Percentiles rank a stretch among this genome's conserved stretches.
These are phyloP conservation scores for Meyerozyma guilliermondii DNA, from an alignment of 1,139 yeast genomes.

Conservation along the genomic window DNA sequence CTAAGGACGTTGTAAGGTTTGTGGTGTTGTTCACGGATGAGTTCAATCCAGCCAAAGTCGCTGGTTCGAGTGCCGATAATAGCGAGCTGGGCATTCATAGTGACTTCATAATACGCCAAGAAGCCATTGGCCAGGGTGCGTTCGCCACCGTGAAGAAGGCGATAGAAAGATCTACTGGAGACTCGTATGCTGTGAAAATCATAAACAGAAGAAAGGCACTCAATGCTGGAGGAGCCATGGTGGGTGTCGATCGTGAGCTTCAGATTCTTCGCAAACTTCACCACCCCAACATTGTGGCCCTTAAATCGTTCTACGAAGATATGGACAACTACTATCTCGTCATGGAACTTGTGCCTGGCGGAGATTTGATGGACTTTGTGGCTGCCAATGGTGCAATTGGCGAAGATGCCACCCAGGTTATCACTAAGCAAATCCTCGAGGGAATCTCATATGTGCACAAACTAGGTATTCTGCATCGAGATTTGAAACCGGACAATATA, in stretches of 20 bases:
- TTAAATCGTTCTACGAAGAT: slow-evolving; percentile 85
- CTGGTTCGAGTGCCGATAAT: slow-evolving; percentile 14
- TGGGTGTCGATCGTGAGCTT: slow-evolving; percentile 80
- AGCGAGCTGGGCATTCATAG: slow-evolving; percentile 56
- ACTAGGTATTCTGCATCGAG: slow-evolving; percentile 88
- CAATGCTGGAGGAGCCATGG: slow-evolving; percentile 52
- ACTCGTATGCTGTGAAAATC: slow-evolving; percentile 84
- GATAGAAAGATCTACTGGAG: slow-evolving; percentile 77
- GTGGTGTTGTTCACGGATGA: slow-evolving; percentile 56
- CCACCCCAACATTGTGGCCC: slow-evolving; percentile 79
- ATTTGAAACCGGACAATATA: slow-evolving; percentile 88
- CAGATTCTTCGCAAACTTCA: slow-evolving; percentile 70
- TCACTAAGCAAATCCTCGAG: slow-evolving; percentile 73
- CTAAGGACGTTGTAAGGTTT: slow-evolving; percentile 68
- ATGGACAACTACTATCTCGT: slow-evolving; percentile 74
- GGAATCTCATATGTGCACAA: slow-evolving; percentile 87
- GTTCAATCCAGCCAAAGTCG: slow-evolving; percentile 32
- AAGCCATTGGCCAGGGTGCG: slow-evolving; percentile 92
- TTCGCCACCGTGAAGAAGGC: slow-evolving; percentile 94
- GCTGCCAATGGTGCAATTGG: slow-evolving; percentile 89
- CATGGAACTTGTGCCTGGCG: slow-evolving; percentile 95
- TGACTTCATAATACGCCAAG: slow-evolving; percentile 75
- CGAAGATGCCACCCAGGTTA: slow-evolving; percentile 84
- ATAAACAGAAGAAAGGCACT: slow-evolving; percentile 77
- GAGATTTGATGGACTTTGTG: slow-evolving; percentile 96